Evolutionary conservation across 2,329 filamentous ascomycete genomes (phyloP).

Genomic region (Pyricularia grisea): DNA sequence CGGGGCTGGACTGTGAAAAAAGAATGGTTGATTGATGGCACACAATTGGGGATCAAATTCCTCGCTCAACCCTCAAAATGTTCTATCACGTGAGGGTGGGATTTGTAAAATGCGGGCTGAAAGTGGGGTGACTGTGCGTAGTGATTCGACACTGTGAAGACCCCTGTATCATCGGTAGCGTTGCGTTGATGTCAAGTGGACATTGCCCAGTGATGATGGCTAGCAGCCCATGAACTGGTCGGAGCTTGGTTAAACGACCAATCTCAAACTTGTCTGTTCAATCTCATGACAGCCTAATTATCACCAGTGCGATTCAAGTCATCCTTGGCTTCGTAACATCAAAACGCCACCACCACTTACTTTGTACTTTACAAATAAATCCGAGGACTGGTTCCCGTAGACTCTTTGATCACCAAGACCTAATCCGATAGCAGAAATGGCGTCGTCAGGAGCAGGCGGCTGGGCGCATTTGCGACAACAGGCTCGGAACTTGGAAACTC

Average conservation of each 20-base stretch:
- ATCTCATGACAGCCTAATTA: neutral
- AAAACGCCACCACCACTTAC: neutral
- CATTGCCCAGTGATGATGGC: neutral
- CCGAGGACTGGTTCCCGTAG: neutral
- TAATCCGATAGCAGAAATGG: conserved; percentile 18
- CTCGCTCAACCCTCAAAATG: conserved; percentile 1
- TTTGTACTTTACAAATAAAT: neutral
- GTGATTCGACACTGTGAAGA: neutral
- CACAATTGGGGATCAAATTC: conserved; percentile 1
- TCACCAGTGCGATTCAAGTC: neutral
- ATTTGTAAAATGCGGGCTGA: neutral
- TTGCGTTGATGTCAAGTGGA: neutral
- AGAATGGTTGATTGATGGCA: neutral
- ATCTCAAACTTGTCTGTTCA: neutral
- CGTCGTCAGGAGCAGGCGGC: conserved; percentile 35
- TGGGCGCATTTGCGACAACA: conserved; percentile 96
- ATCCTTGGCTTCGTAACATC: neutral
- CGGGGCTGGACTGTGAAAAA: neutral
- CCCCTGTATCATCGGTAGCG: neutral
- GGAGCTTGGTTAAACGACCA: neutral
- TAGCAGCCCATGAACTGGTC: neutral
- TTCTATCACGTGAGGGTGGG: neutral
- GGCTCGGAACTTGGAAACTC: conserved; percentile 72
- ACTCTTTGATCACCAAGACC: neutral
- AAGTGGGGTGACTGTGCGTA: neutral